Conservation (phyloP, 805 yeast genomes). For the Zygoascus ofunaensis region DNA sequence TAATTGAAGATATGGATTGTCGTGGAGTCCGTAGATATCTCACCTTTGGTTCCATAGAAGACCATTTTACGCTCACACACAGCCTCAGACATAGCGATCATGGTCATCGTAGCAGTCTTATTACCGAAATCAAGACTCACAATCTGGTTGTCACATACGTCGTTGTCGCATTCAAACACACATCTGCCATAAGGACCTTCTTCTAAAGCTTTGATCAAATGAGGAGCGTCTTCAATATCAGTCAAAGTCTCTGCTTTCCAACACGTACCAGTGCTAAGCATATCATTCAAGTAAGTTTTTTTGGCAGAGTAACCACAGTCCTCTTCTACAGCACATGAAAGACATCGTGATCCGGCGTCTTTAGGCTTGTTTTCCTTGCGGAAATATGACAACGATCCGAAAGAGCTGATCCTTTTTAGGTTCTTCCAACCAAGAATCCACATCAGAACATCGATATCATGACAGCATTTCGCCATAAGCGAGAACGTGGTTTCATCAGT, state of each 20-base stretch:
- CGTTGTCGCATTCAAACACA: conserved; percentile 21
- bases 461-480: conserved; percentile 25
- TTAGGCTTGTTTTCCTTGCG: conserved; percentile 17
- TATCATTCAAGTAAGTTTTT: conserved; percentile 15
- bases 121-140: conserved; percentile 20
- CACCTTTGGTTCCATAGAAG: conserved; percentile 21
- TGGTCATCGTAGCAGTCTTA: conserved; percentile 22
- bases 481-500: conserved; percentile 18
- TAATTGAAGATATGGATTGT: conserved; percentile 19
- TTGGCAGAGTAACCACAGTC: conserved; percentile 21
- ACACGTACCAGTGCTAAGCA: conserved; percentile 10
- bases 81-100: conserved; percentile 20
- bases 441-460: conserved; percentile 21
- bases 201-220: conserved; percentile 14
- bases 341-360: conserved; percentile 16
- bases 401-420: conserved; percentile 17
- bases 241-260: conserved; percentile 15
- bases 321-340: conserved; percentile 16
- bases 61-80: conserved; percentile 18
- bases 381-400: conserved; percentile 19
- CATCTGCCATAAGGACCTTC: conserved; percentile 21
- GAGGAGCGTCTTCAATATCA: conserved; percentile 19
- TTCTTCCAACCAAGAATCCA: conserved; percentile 20
- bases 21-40: conserved; percentile 17
- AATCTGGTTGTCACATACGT: conserved; percentile 22